Evolutionary conservation across 73 alveolate genomes (phyloP), one percentile per base, ranked within the genome.

Genomic region (Uronychia setigera): DNA sequence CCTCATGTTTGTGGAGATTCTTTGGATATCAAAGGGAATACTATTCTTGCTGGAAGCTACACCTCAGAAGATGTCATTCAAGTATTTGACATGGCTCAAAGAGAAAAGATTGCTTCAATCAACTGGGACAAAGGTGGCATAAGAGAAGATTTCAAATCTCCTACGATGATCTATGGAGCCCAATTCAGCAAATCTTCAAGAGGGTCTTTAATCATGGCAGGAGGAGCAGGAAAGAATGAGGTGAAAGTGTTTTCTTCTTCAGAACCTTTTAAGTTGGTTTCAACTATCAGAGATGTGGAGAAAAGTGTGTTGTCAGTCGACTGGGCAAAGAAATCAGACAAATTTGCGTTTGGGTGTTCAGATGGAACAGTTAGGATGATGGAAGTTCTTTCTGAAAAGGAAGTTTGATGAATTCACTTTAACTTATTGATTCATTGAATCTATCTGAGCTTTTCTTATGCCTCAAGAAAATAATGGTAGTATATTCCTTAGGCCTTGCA

Each of bases 1-100:
- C 99, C 99, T 25, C 94, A 96, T 83, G 77, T 97, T 29, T 94
- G 98, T 60, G 99, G 99, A 74, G 99, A 98, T 81, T 90, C 99
- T 0, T 79, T 98, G 31, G 99, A 98, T 86, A 84, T 90, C 75
- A 58, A 77, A 32, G 97, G 89, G 59, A 80, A 87, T 58, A 59
- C 83, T 26, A 31, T 93, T 5, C 77, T 94, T 28, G 90, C 98
- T 76, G 99, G 97, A 25, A 80, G 92, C 30, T 95, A 93, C 31
- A 79, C 95, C 58, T 87, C 93, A 78, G 96, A 94, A 33, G 93
- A 94, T 60, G 92, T 88, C 31, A 58, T 96, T 26, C 81, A 94
- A 74, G 84, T 96, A 26, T 96, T 92, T 87, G 97, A 92, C 84
- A 84, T 93, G 88, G 87, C 93, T 59, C 92, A 85, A 28, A 33